Conservation (phyloP, 202 grass and related monocot genomes). For the Brachypodium distachyon region DNA sequence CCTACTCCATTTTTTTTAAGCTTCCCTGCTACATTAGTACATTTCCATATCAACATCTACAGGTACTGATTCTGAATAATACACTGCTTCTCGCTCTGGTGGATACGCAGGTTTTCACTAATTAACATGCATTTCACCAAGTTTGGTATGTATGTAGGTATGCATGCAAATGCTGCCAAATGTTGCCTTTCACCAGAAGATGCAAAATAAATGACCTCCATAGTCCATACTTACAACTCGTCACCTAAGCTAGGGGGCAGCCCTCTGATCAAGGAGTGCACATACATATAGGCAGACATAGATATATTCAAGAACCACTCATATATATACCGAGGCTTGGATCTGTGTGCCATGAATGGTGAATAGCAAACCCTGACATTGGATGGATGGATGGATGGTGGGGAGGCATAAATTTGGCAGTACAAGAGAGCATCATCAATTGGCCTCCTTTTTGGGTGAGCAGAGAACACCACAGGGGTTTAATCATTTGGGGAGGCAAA, state of each 20-base stretch:
- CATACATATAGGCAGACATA: too few species aligned
- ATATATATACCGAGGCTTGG: not conserved
- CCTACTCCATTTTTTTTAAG: too few species aligned
- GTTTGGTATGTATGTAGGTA: too few species aligned
- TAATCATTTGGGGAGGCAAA: slow-evolving; percentile 11
- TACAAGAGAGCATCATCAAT: slow-evolving; percentile 17
- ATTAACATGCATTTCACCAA: not conserved
- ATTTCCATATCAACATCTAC: not conserved
- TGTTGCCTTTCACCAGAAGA: not conserved
- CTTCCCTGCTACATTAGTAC: too few species aligned
- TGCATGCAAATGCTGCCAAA: not conserved
- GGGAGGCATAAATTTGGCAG: not conserved
- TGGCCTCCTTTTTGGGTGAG: slow-evolving; percentile 44
- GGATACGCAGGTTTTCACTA: not conserved
- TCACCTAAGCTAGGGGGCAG: not conserved
- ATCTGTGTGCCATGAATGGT: slow-evolving; percentile 12
- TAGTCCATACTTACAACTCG: too few species aligned
- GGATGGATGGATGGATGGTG: not conserved
- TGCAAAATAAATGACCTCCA: not conserved
- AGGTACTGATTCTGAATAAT: not conserved
- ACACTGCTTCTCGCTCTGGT: not conserved
- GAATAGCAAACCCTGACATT: not conserved
- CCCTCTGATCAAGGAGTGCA: not conserved
- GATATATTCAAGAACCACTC: not conserved
- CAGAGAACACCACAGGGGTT: not conserved